Conservation (phyloP, 768 basidiomycete species). For the Boletus pseudopeckii region DNA sequence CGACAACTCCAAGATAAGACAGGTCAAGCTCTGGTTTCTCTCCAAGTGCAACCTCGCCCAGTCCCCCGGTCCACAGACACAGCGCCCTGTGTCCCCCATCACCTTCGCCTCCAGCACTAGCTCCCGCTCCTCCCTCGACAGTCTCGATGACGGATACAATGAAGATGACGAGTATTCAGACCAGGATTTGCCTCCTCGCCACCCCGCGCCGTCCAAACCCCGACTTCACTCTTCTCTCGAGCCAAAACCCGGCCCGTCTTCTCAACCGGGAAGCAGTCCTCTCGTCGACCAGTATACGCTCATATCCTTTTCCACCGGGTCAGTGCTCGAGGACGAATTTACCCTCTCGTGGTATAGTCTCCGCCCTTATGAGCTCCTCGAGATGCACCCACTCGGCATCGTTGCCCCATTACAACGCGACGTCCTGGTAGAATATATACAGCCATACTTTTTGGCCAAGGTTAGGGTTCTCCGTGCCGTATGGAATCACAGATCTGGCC, state of each 20-base stretch:
- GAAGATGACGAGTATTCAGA: slow-evolving; percentile 36
- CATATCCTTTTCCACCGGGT: slow-evolving; percentile 64
- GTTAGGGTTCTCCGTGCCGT: slow-evolving; percentile 50
- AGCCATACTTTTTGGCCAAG: slow-evolving; percentile 58
- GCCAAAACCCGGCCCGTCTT: slow-evolving; percentile 7
- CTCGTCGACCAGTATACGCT: slow-evolving; percentile 45
- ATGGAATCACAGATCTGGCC: slow-evolving; percentile 27
- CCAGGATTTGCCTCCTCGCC: slow-evolving; percentile 15
- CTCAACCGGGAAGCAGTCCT: slow-evolving; percentile 11
- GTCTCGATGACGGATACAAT: slow-evolving; percentile 24
- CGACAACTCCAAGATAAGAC: slow-evolving; percentile 54
- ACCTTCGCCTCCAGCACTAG: slow-evolving; percentile 48
- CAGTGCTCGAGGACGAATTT: slow-evolving; percentile 67
- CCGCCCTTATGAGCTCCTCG: slow-evolving; percentile 62
- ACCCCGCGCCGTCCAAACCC: background rate
- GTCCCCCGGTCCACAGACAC: slow-evolving; percentile 25
- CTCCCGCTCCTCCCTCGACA: slow-evolving; percentile 22
- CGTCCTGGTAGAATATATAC: slow-evolving; percentile 41
- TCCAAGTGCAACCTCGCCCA: slow-evolving; percentile 47
- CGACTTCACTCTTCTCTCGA: slow-evolving; percentile 8
- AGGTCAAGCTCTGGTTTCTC: slow-evolving; percentile 63
- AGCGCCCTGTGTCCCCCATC: slow-evolving; percentile 62
- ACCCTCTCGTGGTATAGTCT: slow-evolving; percentile 56
- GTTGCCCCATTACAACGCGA: slow-evolving; percentile 44
- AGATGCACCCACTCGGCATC: slow-evolving; percentile 51